Evolutionary conservation across 176 grass and related monocot species (phyloP).

Genomic region (Zoysia pacifica): DNA sequence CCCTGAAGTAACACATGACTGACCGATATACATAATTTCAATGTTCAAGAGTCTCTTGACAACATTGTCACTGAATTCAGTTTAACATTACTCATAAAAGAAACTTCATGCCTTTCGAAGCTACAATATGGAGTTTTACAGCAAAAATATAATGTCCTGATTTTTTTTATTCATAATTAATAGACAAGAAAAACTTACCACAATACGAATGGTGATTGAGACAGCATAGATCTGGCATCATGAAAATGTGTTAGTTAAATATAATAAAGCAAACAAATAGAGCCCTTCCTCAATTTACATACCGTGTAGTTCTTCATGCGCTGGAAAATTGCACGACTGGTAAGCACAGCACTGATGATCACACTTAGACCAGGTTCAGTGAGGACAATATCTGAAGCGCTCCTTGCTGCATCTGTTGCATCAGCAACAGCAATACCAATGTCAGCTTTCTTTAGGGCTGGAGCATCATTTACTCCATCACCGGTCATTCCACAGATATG

Average conservation of each 20-base stretch:
- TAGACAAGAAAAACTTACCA: constrained; percentile 52
- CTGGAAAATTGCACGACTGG: constrained; percentile 86
- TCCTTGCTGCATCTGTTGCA: constrained; percentile 80
- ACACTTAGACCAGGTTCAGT: constrained; percentile 81
- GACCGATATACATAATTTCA: neutral
- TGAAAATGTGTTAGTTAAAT: constrained; percentile 29
- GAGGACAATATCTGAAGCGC: constrained; percentile 85
- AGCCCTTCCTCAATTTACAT: constrained; percentile 15
- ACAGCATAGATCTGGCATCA: constrained; percentile 73
- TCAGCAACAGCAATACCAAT: constrained; percentile 86
- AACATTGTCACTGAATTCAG: neutral
- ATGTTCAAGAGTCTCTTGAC: neutral
- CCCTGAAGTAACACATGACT: constrained; percentile 7
- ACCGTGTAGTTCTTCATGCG: constrained; percentile 89
- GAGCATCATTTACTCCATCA: constrained; percentile 85
- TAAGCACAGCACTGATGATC: constrained; percentile 81
- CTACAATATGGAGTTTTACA: neutral
- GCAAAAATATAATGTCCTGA: neutral
- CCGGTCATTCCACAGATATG: constrained; percentile 91
- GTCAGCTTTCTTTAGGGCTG: constrained; percentile 83
- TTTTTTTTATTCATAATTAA: constrained; percentile 12
- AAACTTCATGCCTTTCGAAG: neutral
- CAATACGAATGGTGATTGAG: constrained; percentile 77
- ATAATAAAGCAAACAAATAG: constrained; percentile 24
- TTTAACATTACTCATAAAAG: neutral